phyloP scores from a whole-genome alignment of 768 basidiomycete species.

The Collybiopsis luxurians region DNA sequence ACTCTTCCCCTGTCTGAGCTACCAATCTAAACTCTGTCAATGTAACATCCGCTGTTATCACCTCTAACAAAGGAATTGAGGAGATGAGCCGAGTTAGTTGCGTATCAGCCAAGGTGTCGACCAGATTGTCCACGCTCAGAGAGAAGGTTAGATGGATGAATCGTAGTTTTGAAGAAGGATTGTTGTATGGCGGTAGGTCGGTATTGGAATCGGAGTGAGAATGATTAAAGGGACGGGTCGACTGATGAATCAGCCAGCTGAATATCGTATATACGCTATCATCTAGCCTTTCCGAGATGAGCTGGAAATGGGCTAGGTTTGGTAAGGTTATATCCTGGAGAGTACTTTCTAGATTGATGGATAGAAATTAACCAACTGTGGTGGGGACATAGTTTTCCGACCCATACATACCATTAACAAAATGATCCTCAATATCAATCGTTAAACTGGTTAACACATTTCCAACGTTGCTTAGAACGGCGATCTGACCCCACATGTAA shows the following conservation, averaged over 20 bases:
- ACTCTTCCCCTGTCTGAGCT: neutral
- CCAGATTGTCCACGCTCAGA: no score
- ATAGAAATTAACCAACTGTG: no score
- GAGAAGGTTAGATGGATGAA: no score
- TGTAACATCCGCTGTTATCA: no score
- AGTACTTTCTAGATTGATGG: neutral
- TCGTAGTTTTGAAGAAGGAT: no score
- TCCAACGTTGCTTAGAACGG: neutral
- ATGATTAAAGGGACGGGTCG: neutral
- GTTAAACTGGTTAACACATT: neutral
- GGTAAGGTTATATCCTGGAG: neutral
- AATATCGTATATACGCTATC: neutral
- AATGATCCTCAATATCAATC: neutral
- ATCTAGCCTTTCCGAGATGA: neutral
- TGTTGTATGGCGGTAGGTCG: no score
- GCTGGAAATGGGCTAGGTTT: neutral
- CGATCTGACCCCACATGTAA: neutral
- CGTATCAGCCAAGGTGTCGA: no score
- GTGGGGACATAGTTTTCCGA: no score
- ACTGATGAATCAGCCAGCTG: neutral
- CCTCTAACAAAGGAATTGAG: neutral
- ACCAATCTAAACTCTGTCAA: neutral
- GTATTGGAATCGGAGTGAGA: no score
- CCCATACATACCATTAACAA: neutral
- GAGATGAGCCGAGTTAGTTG: neutral